A percentile compares a stretch with the other conserved stretches of the same genome.
phyloP scores from a whole-genome alignment of 2,329 filamentous ascomycete species.

The Neopestalotiopsis sp. region DNA sequence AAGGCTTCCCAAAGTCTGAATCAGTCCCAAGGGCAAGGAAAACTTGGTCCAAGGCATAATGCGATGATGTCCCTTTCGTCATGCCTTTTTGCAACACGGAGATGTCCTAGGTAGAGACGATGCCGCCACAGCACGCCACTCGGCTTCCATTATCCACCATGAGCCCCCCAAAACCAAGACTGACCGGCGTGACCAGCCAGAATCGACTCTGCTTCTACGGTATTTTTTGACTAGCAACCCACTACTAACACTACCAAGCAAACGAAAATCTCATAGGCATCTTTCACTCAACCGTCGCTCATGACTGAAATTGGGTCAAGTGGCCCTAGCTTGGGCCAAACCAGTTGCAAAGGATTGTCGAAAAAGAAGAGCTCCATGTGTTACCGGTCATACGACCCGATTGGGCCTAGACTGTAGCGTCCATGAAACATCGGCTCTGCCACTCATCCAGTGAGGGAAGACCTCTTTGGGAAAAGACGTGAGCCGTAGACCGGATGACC shows the following conservation, averaged over 20 bases:
- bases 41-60: not conserved
- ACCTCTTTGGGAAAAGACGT: constrained; percentile 9
- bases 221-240: not conserved
- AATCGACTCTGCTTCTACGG: not conserved
- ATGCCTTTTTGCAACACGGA: not conserved
- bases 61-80: not conserved
- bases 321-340: not conserved
- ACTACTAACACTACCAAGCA: not conserved
- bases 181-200: not conserved
- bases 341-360: not conserved
- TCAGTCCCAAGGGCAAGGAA: not conserved
- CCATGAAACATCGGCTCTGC: constrained; percentile 18
- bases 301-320: not conserved
- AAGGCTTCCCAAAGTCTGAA: not conserved
- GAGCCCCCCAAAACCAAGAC: not conserved
- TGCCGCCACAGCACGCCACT: not conserved
- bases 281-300: not conserved
- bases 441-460: constrained; percentile 8
- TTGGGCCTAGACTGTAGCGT: not conserved
- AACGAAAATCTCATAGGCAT: not conserved
- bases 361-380: not conserved
- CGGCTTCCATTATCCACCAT: not conserved
- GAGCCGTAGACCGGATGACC: constrained; percentile 6
- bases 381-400: constrained; percentile 11
- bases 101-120: not conserved